Percentiles rank a stretch among this genome's conserved stretches.
These are phyloP conservation scores for Alternaria solani DNA, from an alignment of 2,329 filamentous ascomycete genomes.

Conservation along the genomic window DNA sequence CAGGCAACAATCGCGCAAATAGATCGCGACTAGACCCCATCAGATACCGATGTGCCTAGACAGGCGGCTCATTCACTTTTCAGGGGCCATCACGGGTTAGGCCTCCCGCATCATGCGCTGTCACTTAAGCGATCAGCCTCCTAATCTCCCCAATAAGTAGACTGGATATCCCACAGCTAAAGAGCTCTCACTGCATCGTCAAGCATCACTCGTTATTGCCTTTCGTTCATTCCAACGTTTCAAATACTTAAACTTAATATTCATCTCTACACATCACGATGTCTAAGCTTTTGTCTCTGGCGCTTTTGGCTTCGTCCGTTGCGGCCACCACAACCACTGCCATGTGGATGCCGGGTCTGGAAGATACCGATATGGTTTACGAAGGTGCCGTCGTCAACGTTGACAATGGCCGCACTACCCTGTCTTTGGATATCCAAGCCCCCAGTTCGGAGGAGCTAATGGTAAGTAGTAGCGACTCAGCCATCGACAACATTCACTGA, in stretches of 20 bases:
- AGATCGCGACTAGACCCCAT: conserved; percentile 4
- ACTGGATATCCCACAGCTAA: background rate
- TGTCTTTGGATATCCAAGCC: conserved; percentile 24
- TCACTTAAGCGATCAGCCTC: conserved; percentile 6
- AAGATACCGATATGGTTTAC: conserved; percentile 21
- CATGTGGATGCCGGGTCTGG: conserved; percentile 35
- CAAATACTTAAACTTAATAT: background rate
- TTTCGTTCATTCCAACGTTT: background rate
- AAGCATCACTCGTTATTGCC: conserved; percentile 12
- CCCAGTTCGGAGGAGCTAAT: background rate
- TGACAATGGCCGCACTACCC: conserved; percentile 29
- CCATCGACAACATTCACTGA: conserved; percentile 3
- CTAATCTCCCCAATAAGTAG: conserved; percentile 13
- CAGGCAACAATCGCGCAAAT: conserved; percentile 7
- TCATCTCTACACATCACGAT: conserved; percentile 20
- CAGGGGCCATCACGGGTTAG: conserved; percentile 12
- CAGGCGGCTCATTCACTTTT: background rate
- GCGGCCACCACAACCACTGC: conserved; percentile 41
- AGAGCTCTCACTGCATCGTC: background rate
- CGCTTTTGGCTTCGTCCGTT: conserved; percentile 32
- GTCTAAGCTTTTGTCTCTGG: conserved; percentile 30
- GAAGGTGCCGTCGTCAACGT: conserved; percentile 34
- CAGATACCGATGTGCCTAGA: conserved; percentile 5
- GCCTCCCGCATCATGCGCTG: conserved; percentile 15
- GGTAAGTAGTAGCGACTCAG: background rate